Evolutionary conservation across 805 yeast species (phyloP).

Genomic region (Yamadazyma endophytica): DNA sequence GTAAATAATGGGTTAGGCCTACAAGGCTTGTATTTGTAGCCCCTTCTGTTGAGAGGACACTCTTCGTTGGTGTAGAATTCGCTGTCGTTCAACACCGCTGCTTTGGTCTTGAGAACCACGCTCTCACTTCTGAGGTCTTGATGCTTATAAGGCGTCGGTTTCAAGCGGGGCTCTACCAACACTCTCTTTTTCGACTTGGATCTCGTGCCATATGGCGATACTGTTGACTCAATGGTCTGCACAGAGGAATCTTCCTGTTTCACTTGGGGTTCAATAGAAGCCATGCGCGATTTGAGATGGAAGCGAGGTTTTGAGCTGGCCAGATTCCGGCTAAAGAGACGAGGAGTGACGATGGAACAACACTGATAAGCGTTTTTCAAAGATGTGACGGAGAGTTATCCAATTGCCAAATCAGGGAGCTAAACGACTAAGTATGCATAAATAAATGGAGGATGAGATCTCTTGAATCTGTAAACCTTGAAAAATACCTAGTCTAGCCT

Average conservation of each 20-base stretch:
- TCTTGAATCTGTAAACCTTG: too few relatives aligned
- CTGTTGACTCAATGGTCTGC: too few relatives aligned
- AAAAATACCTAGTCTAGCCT: too few relatives aligned
- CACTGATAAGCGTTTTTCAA: too few relatives aligned
- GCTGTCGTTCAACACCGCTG: slow-evolving; percentile 28
- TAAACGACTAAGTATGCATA: too few relatives aligned
- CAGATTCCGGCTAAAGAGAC: too few relatives aligned
- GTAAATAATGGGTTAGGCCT: slow-evolving; percentile 60
- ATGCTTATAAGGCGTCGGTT: slow-evolving; percentile 7
- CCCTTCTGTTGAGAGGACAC: slow-evolving; percentile 72
- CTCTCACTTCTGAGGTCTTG: slow-evolving; percentile 6
- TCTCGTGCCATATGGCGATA: slow-evolving; percentile 24
- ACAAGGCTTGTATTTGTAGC: slow-evolving; percentile 78
- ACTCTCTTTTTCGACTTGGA: slow-evolving; percentile 15
- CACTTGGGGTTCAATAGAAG: slow-evolving; percentile 11
- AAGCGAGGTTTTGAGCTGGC: too few relatives aligned
- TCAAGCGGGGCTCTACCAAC: slow-evolving; percentile 11
- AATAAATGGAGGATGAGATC: too few relatives aligned
- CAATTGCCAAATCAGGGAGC: too few relatives aligned
- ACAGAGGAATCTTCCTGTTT: slow-evolving; percentile 4
- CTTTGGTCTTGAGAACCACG: slow-evolving; percentile 7
- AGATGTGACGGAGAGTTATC: too few relatives aligned
- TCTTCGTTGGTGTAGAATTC: slow-evolving; percentile 58
- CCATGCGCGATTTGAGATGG: too few relatives aligned
- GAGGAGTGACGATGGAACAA: too few relatives aligned